Percentiles rank a stretch among this genome's conserved stretches.
phyloP scores from a whole-genome alignment of 768 basidiomycete species.

The Calvatia gigantea region DNA sequence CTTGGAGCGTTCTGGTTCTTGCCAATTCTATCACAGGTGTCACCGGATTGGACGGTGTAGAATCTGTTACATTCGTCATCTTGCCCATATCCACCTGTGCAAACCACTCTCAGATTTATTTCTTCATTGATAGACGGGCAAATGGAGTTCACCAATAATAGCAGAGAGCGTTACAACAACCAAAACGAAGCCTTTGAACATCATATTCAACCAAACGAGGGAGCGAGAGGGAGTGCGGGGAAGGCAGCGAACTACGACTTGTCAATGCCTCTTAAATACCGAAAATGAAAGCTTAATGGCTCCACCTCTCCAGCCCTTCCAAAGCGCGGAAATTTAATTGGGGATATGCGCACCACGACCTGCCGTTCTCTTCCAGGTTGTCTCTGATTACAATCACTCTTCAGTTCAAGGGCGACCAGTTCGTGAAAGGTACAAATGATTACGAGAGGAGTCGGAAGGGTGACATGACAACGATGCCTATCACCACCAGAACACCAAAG shows the following conservation, averaged over 20 bases:
- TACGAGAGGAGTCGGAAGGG: too few relatives aligned
- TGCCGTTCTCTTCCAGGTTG: too few relatives aligned
- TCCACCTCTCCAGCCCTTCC: too few relatives aligned
- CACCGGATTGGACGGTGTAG: constrained; percentile 46
- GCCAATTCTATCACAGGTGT: constrained; percentile 57
- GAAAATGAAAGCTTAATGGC: too few relatives aligned
- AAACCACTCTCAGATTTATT: background rate
- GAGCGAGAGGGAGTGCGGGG: background rate
- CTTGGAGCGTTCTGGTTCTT: constrained; percentile 43
- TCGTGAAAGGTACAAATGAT: too few relatives aligned
- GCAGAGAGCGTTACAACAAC: background rate
- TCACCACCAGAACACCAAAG: too few relatives aligned
- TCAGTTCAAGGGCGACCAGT: too few relatives aligned
- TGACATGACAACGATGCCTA: too few relatives aligned
- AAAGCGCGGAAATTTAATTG: too few relatives aligned
- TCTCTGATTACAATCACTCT: too few relatives aligned
- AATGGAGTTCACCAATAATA: background rate
- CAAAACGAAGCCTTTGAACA: background rate
- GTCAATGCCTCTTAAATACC: background rate
- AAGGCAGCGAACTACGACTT: background rate
- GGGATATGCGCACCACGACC: too few relatives aligned
- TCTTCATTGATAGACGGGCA: background rate
- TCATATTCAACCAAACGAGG: background rate
- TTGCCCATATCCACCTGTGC: background rate
- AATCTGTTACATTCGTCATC: constrained; percentile 39